Evolutionary conservation across 352 stramenopile genomes (phyloP).

Genomic region (Phytophthora parvispora): DNA sequence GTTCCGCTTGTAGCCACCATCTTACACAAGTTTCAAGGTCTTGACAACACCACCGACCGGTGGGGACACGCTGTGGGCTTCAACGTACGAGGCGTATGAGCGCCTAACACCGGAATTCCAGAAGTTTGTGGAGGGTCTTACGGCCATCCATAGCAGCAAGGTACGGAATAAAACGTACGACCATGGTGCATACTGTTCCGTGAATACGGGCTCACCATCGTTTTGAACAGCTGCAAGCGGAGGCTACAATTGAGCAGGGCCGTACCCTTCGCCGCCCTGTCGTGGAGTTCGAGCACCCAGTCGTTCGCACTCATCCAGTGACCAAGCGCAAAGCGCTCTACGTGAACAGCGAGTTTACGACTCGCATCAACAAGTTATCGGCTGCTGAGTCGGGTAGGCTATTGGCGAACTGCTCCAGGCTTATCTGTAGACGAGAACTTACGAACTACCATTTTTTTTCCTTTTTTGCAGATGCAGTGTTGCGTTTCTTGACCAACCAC

Average conservation of each 20-base stretch:
- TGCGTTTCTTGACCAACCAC: slow-evolving; percentile 24
- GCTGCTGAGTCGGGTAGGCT: slow-evolving; percentile 48
- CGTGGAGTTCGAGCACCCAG: slow-evolving; percentile 49
- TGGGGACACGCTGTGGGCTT: slow-evolving; percentile 56
- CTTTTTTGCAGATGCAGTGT: slow-evolving; percentile 17
- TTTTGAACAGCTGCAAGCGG: slow-evolving; percentile 14
- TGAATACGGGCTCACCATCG: neutral
- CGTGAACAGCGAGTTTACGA: slow-evolving; percentile 54
- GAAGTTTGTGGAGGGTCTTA: slow-evolving; percentile 53
- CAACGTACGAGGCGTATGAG: slow-evolving; percentile 56
- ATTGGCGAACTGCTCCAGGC: no score
- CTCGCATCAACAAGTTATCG: slow-evolving; percentile 47
- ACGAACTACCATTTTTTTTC: no score
- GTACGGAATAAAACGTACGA: no score
- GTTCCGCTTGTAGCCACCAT: slow-evolving; percentile 18
- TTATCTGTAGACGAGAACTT: no score
- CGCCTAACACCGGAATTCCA: slow-evolving; percentile 52
- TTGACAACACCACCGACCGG: slow-evolving; percentile 39
- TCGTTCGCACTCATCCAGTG: slow-evolving; percentile 52
- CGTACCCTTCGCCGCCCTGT: slow-evolving; percentile 35
- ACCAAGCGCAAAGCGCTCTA: slow-evolving; percentile 36
- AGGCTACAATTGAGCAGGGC: slow-evolving; percentile 17
- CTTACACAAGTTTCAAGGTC: slow-evolving; percentile 37
- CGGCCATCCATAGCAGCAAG: slow-evolving; percentile 59
- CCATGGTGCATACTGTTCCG: neutral